Evolutionary conservation across 805 yeast genomes (phyloP).

Genomic region (Candida easanensis): DNA sequence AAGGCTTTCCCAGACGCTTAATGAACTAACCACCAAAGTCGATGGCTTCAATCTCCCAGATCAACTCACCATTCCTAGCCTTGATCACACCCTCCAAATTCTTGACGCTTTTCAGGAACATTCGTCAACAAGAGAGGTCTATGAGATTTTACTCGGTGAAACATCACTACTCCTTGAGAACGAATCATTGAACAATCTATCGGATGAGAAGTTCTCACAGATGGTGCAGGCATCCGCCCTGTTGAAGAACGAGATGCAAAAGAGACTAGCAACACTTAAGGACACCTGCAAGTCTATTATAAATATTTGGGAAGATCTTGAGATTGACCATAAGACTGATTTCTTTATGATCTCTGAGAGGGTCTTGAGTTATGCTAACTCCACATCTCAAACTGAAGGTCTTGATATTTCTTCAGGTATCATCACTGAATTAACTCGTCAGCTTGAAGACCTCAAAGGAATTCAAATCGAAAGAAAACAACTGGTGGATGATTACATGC

Average conservation of each 20-base stretch:
- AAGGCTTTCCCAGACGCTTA: constrained; percentile 5
- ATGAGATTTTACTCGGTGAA: constrained; percentile 19
- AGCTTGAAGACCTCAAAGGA: constrained; percentile 12
- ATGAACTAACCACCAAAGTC: constrained; percentile 6
- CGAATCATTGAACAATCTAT: constrained; percentile 23
- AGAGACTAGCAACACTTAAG: constrained; percentile 14
- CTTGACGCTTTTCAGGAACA: constrained; percentile 6
- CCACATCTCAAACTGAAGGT: not conserved
- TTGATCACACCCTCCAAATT: constrained; percentile 7
- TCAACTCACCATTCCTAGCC: constrained; percentile 18
- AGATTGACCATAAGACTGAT: constrained; percentile 20
- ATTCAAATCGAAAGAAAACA: constrained; percentile 14
- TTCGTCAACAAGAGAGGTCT: constrained; percentile 17
- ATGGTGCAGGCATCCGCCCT: constrained; percentile 8
- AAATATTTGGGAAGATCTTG: constrained; percentile 23
- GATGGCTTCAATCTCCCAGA: constrained; percentile 9
- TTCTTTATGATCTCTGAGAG: constrained; percentile 20
- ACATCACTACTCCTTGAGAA: constrained; percentile 22
- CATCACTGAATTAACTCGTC: constrained; percentile 11
- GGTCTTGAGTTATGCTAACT: constrained; percentile 12
- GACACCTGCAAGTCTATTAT: constrained; percentile 17
- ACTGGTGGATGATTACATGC: constrained; percentile 24
- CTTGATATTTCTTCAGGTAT: constrained; percentile 15
- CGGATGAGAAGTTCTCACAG: constrained; percentile 13
- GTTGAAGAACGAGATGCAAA: constrained; percentile 20